A percentile compares a stretch with the other conserved stretches of the same genome.
These are phyloP conservation scores for Pseudogymnoascus sp. DNA, from an alignment of 2,329 filamentous ascomycete species.

Conservation along the genomic window DNA sequence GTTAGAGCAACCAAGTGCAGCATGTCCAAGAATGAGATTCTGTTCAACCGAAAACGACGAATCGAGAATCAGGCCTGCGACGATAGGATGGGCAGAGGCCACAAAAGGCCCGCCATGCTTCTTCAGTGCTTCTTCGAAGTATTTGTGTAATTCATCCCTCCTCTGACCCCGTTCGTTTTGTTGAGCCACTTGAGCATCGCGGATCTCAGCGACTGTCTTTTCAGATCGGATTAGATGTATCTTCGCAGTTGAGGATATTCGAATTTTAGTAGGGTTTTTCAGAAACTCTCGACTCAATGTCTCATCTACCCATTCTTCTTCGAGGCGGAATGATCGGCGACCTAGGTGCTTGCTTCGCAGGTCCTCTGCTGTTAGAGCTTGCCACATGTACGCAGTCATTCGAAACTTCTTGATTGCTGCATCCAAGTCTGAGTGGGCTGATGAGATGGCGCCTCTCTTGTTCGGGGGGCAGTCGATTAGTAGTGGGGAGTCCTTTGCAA, in stretches of 20 bases:
- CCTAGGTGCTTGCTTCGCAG: slow-evolving; percentile 64
- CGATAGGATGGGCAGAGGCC: slow-evolving; percentile 46
- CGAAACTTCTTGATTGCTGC: slow-evolving; percentile 63
- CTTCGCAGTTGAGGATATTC: slow-evolving; percentile 41
- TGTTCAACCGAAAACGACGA: slow-evolving; percentile 56
- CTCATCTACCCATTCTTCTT: slow-evolving; percentile 66
- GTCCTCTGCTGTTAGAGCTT: slow-evolving; percentile 68
- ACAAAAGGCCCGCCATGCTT: slow-evolving; percentile 28
- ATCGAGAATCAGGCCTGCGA: slow-evolving; percentile 65
- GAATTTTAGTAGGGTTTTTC: not conserved
- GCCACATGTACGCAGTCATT: slow-evolving; percentile 70
- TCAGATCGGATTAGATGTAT: slow-evolving; percentile 60
- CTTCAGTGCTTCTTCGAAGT: slow-evolving; percentile 41
- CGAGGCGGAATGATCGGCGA: slow-evolving; percentile 63
- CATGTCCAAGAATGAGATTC: slow-evolving; percentile 58
- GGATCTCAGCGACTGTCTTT: slow-evolving; percentile 59
- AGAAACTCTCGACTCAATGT: slow-evolving; percentile 44
- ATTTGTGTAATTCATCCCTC: slow-evolving; percentile 46
- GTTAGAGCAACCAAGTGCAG: slow-evolving; percentile 50
- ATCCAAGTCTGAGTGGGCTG: slow-evolving; percentile 43
- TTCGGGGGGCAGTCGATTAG: slow-evolving; percentile 60
- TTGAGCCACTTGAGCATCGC: slow-evolving; percentile 57
- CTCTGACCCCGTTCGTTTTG: slow-evolving; percentile 50
- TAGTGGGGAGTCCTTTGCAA: slow-evolving; percentile 62
- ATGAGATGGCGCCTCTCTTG: slow-evolving; percentile 51